Conservation (phyloP, 2,329 filamentous ascomycete species). For the Fusarium sp. region DNA sequence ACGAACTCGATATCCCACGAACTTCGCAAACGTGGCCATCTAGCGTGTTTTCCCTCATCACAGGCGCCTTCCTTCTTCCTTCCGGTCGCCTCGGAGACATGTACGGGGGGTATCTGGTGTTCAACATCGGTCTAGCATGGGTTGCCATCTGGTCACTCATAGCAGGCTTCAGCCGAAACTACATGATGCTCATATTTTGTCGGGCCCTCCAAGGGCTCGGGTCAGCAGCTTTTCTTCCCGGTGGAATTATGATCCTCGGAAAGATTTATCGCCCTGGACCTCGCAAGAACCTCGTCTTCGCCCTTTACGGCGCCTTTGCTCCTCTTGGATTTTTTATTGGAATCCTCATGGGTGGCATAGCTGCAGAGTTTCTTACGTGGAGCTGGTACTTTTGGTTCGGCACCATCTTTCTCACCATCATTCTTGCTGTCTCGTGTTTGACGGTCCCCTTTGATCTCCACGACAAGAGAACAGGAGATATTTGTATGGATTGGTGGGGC, state of each 20-base stretch:
- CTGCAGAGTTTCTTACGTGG: background rate
- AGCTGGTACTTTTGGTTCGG: constrained; percentile 18
- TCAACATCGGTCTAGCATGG: constrained; percentile 67
- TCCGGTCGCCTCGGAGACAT: constrained; percentile 67
- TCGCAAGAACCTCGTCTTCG: constrained; percentile 70
- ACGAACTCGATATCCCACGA: constrained; percentile 35
- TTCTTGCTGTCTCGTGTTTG: background rate
- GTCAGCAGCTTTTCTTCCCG: constrained; percentile 73
- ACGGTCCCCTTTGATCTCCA: background rate
- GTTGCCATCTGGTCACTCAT: constrained; percentile 71
- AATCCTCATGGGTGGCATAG: constrained; percentile 41
- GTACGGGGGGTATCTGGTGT: constrained; percentile 66
- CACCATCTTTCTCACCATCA: background rate
- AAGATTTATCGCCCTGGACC: constrained; percentile 72
- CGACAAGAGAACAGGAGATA: background rate
- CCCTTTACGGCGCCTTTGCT: constrained; percentile 64
- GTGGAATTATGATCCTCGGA: constrained; percentile 71
- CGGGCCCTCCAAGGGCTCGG: constrained; percentile 77
- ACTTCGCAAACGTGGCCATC: constrained; percentile 6
- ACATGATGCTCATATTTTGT: constrained; percentile 73
- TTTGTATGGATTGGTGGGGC: constrained; percentile 7
- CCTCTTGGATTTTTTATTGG: constrained; percentile 66
- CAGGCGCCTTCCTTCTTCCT: constrained; percentile 65
- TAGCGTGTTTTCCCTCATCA: constrained; percentile 47
- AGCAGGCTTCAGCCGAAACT: constrained; percentile 71